Conservation (phyloP, 2,329 filamentous ascomycete genomes). For the Sporothrix pallida region DNA sequence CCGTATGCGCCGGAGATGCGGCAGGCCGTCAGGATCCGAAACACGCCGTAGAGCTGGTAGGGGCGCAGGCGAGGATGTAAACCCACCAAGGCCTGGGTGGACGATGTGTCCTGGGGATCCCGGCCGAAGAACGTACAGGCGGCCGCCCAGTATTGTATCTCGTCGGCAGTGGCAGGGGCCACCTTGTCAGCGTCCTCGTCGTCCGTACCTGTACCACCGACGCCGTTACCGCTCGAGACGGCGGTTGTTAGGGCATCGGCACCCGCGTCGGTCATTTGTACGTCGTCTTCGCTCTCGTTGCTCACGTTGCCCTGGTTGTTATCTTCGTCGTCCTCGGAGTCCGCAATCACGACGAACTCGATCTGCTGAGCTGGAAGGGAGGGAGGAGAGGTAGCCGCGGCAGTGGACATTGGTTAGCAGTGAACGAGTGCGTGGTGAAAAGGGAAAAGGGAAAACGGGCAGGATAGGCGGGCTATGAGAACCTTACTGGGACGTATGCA, state of each 20-base stretch:
- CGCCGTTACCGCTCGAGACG: background rate
- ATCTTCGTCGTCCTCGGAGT: background rate
- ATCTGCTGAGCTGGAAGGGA: background rate
- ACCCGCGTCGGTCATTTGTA: background rate
- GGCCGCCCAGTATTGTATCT: background rate
- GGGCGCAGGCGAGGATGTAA: conserved; percentile 1
- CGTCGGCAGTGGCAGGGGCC: background rate
- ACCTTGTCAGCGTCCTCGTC: background rate
- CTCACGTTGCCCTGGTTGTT: background rate
- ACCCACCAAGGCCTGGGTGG: conserved; percentile 4
- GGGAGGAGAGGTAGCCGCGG: background rate
- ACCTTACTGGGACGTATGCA: background rate
- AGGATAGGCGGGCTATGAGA: conserved; percentile 4
- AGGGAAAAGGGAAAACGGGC: background rate
- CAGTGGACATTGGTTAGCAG: background rate
- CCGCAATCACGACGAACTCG: background rate
- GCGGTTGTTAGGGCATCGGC: no score
- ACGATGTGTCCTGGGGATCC: background rate
- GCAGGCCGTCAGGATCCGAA: background rate
- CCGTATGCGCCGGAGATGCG: conserved; percentile 2
- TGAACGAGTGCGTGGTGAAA: background rate
- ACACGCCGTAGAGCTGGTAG: background rate
- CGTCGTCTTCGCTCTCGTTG: conserved; percentile 1
- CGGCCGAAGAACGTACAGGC: background rate
- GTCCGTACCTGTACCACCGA: background rate